A percentile compares a stretch with the other conserved stretches of the same genome.
Evolutionary conservation across 345 rosid species (phyloP).

Genomic region (Citrus glauca): DNA sequence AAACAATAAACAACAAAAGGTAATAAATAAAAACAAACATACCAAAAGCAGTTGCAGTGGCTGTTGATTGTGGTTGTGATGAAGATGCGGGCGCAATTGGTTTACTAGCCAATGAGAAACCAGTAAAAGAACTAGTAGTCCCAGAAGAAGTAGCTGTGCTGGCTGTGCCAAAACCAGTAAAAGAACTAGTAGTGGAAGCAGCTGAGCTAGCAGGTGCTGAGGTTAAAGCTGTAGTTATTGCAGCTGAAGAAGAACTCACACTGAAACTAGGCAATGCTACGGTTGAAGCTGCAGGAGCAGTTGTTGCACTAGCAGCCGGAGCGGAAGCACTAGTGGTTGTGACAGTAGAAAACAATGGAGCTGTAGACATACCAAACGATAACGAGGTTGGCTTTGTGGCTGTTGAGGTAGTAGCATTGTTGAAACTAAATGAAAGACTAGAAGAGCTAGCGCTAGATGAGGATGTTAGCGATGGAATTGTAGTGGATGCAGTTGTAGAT

Average conservation of each 20-base stretch:
- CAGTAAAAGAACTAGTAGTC: constrained; percentile 51
- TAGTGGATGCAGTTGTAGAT: constrained; percentile 16
- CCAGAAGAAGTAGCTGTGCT: constrained; percentile 45
- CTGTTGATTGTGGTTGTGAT: constrained; percentile 44
- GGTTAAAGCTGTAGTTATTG: constrained; percentile 19
- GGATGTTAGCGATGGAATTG: constrained; percentile 31
- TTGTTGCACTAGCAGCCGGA: constrained; percentile 32
- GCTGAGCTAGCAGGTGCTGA: constrained; percentile 30
- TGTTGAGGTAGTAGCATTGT: constrained; percentile 36
- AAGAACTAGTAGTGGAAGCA: constrained; percentile 33
- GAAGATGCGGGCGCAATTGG: constrained; percentile 44
- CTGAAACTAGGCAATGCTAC: constrained; percentile 44
- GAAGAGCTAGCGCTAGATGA: constrained; percentile 33
- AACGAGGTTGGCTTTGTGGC: constrained; percentile 35
- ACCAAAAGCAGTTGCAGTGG: constrained; percentile 49
- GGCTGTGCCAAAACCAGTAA: constrained; percentile 46
- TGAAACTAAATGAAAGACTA: constrained; percentile 41
- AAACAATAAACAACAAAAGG: neutral
- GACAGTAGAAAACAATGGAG: constrained; percentile 51
- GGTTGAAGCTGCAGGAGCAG: constrained; percentile 43
- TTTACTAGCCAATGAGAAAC: constrained; percentile 54
- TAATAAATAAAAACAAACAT: constrained; percentile 31
- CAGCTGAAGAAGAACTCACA: constrained; percentile 28
- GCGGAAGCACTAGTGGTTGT: constrained; percentile 50
- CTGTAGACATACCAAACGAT: constrained; percentile 27